Percentiles rank a stretch among this genome's conserved stretches.
These are phyloP conservation scores for Penstemon barbatus DNA, from an alignment of 257 asterid genomes.

Conservation along the genomic window DNA sequence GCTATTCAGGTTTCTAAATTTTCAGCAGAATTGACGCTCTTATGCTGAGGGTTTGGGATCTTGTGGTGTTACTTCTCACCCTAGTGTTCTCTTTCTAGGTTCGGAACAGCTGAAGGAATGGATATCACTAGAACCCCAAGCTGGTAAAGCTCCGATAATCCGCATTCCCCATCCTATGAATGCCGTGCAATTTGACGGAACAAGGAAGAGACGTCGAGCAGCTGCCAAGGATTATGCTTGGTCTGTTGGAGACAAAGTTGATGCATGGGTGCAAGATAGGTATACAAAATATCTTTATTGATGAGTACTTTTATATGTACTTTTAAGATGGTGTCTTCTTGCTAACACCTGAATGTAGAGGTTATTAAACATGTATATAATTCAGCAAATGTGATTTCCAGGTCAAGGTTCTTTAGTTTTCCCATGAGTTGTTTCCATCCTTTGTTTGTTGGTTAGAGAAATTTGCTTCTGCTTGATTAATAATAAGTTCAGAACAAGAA, in stretches of 20 bases:
- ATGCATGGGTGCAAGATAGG: slow-evolving; percentile 79
- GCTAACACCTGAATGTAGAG: slow-evolving; percentile 14
- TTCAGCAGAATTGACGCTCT: neutral
- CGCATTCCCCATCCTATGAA: slow-evolving; percentile 73
- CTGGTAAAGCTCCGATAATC: slow-evolving; percentile 52
- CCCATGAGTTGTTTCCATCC: neutral
- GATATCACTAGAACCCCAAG: slow-evolving; percentile 69
- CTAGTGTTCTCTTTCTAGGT: slow-evolving; percentile 32
- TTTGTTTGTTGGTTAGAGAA: neutral
- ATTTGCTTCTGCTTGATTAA: no score
- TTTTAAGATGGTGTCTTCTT: neutral
- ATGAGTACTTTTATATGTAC: slow-evolving; percentile 2
- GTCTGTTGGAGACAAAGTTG: slow-evolving; percentile 92
- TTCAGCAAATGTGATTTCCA: neutral
- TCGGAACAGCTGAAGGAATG: slow-evolving; percentile 76
- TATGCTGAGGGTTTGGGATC: slow-evolving; percentile 1
- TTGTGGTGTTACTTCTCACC: slow-evolving; percentile 8
- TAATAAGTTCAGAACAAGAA: no score
- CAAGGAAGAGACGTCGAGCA: slow-evolving; percentile 84
- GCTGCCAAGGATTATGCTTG: slow-evolving; percentile 66
- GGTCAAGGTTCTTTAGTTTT: slow-evolving; percentile 9
- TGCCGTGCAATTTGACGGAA: slow-evolving; percentile 52
- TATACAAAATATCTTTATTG: slow-evolving; percentile 34
- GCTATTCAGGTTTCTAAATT: neutral
- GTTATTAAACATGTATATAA: slow-evolving; percentile 11